Base-by-base conservation (phyloP, 345 rosid genomes). In the Viola odorata region DNA sequence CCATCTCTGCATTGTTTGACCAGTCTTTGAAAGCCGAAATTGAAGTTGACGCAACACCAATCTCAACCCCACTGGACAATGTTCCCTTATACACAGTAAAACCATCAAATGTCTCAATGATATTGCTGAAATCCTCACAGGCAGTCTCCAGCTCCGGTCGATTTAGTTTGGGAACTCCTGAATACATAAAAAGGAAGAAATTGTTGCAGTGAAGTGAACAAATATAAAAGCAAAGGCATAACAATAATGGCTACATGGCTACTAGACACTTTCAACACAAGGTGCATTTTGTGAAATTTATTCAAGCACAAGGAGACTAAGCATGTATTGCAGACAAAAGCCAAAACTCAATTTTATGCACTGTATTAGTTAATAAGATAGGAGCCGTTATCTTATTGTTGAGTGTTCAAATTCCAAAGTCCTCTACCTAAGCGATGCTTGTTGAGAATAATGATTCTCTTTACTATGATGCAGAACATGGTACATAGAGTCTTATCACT, bases 91-190 rank as follows among this genome's bases (percentile, higher is more conserved):
- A 95, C 32, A 84, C 57, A 56, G 73, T 82, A 73, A 77, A 88
- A 53, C 84, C 78, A 15, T 82, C 81, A 42, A 64, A 37, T 15
- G 88, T 78, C 63, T 78, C 80, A 55, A 95, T 82, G 52, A 95
- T 95, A 63, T 95, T 95, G 79, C 99, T 91, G 71, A 95, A 95
- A 78, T 95, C 99, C 78, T 95, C 99, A 50, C 99, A 95, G 37
- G 99, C 99, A 76, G 89, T 84, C 74, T 95, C 96, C 70, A 95
- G 73, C 65, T 95, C 98, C 3, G 83, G 41, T 55, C 87, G 81
- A 71, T 88, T 91, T 69, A 95, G 71, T 82, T 91, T 95, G 10
- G 99, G 99, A 53, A 95, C 97, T 45, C 99, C 99, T 90, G 78
- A 62, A 66, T 69, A 6, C 60, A 62, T 39, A 32, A 0, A 13